phyloP scores from a whole-genome alignment of 768 basidiomycete species.

The Melanogaster broomeanus region DNA sequence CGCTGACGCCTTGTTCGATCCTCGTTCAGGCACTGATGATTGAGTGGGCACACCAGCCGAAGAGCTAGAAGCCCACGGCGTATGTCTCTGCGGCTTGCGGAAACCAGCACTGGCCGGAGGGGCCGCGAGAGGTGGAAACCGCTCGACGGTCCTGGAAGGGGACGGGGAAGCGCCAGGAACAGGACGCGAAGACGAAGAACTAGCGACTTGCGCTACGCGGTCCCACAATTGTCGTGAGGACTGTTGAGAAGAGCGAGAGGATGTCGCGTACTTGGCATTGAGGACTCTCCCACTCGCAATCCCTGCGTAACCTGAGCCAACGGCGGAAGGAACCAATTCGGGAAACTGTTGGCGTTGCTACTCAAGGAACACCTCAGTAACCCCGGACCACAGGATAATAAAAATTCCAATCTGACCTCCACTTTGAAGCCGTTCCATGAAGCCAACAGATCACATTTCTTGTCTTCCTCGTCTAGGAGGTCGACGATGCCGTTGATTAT shows the following conservation, averaged over 20 bases:
- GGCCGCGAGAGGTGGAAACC: conserved; percentile 34
- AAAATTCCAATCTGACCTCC: conserved; percentile 65
- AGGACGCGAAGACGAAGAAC: conserved; percentile 37
- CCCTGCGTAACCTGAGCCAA: conserved; percentile 71
- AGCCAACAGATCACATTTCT: conserved; percentile 69
- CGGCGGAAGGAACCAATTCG: conserved; percentile 59
- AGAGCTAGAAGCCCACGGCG: conserved; percentile 55
- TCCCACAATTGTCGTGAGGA: conserved; percentile 78
- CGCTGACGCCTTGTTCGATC: background rate
- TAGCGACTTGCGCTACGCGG: conserved; percentile 82
- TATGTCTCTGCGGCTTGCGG: conserved; percentile 51
- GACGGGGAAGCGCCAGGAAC: conserved; percentile 16
- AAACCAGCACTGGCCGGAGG: conserved; percentile 18
- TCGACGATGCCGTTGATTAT: conserved; percentile 76
- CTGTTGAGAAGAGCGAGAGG: conserved; percentile 53
- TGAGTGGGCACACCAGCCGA: conserved; percentile 22
- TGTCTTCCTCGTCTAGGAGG: conserved; percentile 80
- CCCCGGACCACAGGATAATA: background rate
- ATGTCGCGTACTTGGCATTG: conserved; percentile 78
- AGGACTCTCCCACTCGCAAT: conserved; percentile 82
- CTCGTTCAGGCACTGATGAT: conserved; percentile 18
- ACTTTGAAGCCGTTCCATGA: conserved; percentile 86
- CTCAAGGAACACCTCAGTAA: background rate
- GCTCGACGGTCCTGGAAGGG: conserved; percentile 25
- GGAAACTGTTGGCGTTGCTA: conserved; percentile 89